phyloP scores from a whole-genome alignment of 1,284 basidiomycete genomes.

The Sporisorium graminicola region DNA sequence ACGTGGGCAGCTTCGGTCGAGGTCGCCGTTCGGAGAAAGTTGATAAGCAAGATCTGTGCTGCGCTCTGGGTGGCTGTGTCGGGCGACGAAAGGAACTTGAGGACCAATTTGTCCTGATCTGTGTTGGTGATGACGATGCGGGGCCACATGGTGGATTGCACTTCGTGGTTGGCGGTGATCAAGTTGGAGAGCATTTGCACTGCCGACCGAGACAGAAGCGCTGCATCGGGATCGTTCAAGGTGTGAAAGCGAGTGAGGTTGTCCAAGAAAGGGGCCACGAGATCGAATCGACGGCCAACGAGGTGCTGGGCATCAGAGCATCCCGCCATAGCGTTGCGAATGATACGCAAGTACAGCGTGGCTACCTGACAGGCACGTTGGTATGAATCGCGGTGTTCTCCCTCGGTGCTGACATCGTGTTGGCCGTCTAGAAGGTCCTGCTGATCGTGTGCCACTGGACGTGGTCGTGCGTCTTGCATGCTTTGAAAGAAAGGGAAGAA shows the following conservation, averaged over 20 bases:
- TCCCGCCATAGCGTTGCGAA: conserved; percentile 35
- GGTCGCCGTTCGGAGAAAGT: conserved; percentile 15
- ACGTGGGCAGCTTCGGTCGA: background rate
- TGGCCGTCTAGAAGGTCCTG: background rate
- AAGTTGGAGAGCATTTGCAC: conserved; percentile 52
- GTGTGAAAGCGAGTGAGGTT: conserved; percentile 39
- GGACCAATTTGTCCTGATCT: conserved; percentile 20
- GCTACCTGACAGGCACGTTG: conserved; percentile 12
- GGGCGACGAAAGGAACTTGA: conserved; percentile 40
- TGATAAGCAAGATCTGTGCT: conserved; percentile 46
- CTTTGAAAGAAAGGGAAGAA: conserved; percentile 10
- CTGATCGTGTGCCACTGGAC: background rate
- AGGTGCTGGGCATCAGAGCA: conserved; percentile 24
- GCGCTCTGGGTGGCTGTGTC: conserved; percentile 41
- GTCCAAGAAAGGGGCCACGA: conserved; percentile 21
- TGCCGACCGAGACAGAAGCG: conserved; percentile 26
- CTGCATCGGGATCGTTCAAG: conserved; percentile 31
- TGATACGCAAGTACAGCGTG: conserved; percentile 16
- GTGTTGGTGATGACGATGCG: conserved; percentile 20
- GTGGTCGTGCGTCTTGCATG: conserved; percentile 12
- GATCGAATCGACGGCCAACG: conserved; percentile 14
- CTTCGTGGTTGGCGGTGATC: conserved; percentile 31
- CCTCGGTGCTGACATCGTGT: background rate
- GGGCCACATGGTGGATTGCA: conserved; percentile 36
- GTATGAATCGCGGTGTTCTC: conserved; percentile 11